Evolutionary conservation across 1,139 yeast species (phyloP), one percentile per base, ranked within the genome.

Genomic region (Pneumocystis jirovecii): DNA sequence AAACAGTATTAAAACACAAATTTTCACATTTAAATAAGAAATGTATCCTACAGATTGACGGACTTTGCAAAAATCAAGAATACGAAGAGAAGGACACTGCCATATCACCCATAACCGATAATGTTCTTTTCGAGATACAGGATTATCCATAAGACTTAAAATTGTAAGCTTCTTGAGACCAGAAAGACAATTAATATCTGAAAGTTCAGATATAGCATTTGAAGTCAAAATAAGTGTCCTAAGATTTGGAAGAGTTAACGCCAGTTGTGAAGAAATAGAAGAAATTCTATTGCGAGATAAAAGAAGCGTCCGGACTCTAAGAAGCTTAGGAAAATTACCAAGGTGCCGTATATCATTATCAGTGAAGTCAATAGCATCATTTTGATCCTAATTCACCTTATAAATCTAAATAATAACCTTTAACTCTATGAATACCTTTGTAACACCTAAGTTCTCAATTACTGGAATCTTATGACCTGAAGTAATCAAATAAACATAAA

Each of bases 31-130:
- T 60, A 60, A 42, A 39, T 12, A 21, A 60, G 25, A 37, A 35
- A 39, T 10, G 31, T 21, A 42, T n/a, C 40, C 8, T 60, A 60
- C 61, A 29, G 1, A 15, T 3, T 79, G 77, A 66, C 80, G 84
- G 17, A 91, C 82, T 69, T 82, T 83, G 63, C 79, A 78, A 70
- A 84, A 87, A 73, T 91, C 97, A 61, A 91, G 73, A 0, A 86
- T 80, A 63, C 80, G 77, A 63, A 91, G 73, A 1, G 78, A 73
- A 0, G 96, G 96, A 5, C 86, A 70, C 15, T 82, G 71, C 84
- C 88, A 83, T 1, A 89, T 78, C 1, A 85, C 73, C 72, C 82
- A 82, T 17, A 77, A 70, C 65, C 96, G 77, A 72, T 89, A 90
- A 70, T 86, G 73, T 29, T 80, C 78, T n/a, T 76, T 70, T 29